Evolutionary conservation across 2,329 filamentous ascomycete species (phyloP).

Genomic region (Alternaria sp.): DNA sequence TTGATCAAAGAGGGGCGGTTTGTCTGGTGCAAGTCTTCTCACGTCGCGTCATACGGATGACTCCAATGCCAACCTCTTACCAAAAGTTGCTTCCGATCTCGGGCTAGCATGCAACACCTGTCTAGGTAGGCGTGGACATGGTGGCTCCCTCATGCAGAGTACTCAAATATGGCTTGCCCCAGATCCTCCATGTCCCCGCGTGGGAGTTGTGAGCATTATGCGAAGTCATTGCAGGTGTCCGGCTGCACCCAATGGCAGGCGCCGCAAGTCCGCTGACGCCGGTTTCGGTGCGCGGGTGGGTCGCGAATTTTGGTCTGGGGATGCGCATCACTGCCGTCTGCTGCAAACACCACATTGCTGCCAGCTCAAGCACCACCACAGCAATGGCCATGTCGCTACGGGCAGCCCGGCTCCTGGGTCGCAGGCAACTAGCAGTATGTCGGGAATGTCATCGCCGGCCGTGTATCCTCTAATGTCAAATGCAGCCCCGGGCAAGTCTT

Average conservation of each 20-base stretch:
- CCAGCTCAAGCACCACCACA: conserved; percentile 9
- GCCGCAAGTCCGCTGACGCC: conserved; percentile 40
- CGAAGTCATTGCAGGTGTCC: conserved; percentile 28
- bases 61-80: conserved; percentile 24
- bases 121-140: not conserved
- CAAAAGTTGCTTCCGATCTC: conserved; percentile 28
- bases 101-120: conserved; percentile 16
- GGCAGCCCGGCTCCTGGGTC: conserved; percentile 41
- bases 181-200: conserved; percentile 13
- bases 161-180: not conserved
- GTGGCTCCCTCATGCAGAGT: not conserved
- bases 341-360: conserved; percentile 29
- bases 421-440: conserved; percentile 41
- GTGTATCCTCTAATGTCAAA: conserved; percentile 18
- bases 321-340: conserved; percentile 10
- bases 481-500: conserved; percentile 34
- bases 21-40: conserved; percentile 22
- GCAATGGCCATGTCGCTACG: conserved; percentile 49
- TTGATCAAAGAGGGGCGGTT: conserved; percentile 8
- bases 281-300: conserved; percentile 31
- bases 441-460: not conserved
- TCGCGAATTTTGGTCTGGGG: conserved; percentile 21
- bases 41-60: conserved; percentile 39
- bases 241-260: conserved; percentile 32
- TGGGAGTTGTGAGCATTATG: conserved; percentile 22